Base-by-base conservation (phyloP, 2,329 filamentous ascomycete genomes). In the Peltaster fructicola region DNA sequence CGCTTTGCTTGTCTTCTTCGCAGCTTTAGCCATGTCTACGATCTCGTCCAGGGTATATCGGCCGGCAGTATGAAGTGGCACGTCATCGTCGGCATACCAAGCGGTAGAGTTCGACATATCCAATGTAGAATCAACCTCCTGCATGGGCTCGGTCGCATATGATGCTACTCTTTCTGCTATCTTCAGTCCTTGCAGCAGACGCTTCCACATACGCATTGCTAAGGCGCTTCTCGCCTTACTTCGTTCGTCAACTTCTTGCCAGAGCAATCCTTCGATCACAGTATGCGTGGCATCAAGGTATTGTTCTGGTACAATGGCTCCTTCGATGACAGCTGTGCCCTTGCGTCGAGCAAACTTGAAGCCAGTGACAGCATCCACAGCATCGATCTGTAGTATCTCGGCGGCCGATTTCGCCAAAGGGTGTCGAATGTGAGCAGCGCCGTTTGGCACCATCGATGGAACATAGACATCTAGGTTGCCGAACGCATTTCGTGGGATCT, bases 321-420 rank as follows among this genome's bases (percentile, higher is more conserved):
- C 88, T 17, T 68, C 65, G 2, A 88, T 53, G 3, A 93, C 64
- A 1, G 88, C 82, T 3, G 81, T 93, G 9, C 85, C 85, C 28
- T 80, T 73, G 3, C 80, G 68, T 1, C 82, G 82, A 43, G 70
- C 73, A 53, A 95, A 98, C 17, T 74, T 63, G 42, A 95, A 98
- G 0, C 85, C 85, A 1, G 75, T 88, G 4, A 98, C 68, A 0
- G 88, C 88, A 15, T 85, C 80, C 3, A 80, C 80, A 47, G 77
- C 91, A 51, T 95, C 82, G 10, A 95, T 63, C 0, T 73, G 73
- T 1, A 93, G 50, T 2, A 84, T 53, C 29, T 65, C 69, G 1
- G 82, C 81, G 2, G 85, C 85, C 24, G 66, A 65, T 2, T 66
- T 58, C 1, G 78, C 74, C 24, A 73, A 56, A 8, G 57, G 48